Conservation (phyloP, 108 stramenopile species). For the Fragilariopsis cylindrus region DNA sequence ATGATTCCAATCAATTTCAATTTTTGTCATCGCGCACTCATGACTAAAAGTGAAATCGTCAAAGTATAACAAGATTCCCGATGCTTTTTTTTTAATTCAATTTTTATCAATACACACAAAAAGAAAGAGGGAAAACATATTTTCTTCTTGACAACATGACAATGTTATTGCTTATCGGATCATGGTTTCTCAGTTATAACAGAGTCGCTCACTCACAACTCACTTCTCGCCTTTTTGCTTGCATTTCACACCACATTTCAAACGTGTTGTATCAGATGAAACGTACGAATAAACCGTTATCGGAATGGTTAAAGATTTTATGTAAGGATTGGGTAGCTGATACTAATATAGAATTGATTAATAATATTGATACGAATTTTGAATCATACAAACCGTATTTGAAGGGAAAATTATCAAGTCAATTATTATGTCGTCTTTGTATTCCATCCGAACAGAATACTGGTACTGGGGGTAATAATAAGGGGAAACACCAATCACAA, state of each 20-base stretch:
- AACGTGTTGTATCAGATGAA: conserved; percentile 50
- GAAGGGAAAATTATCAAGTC: conserved; percentile 62
- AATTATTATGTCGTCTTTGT: conserved; percentile 67
- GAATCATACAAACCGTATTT: conserved; percentile 73
- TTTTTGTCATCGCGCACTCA: not conserved
- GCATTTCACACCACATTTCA: not conserved
- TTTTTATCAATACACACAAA: not conserved
- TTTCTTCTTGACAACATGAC: not conserved
- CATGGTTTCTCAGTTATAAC: no score
- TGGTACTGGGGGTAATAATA: not conserved
- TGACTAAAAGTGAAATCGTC: not conserved
- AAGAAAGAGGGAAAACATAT: not conserved
- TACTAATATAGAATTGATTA: conserved; percentile 45
- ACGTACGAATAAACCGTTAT: conserved; percentile 61
- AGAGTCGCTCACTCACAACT: no score
- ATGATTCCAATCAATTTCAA: not conserved
- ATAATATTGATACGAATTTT: conserved; percentile 56
- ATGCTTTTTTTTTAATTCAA: not conserved
- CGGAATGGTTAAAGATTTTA: conserved; percentile 73
- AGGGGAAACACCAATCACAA: conserved; percentile 8
- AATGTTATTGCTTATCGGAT: no score
- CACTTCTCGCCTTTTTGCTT: not conserved
- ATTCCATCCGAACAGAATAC: conserved; percentile 38
- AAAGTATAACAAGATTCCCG: not conserved
- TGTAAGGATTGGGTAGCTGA: conserved; percentile 77